Conservation (phyloP, 257 asterid species). For the Solanum virginianum region DNA sequence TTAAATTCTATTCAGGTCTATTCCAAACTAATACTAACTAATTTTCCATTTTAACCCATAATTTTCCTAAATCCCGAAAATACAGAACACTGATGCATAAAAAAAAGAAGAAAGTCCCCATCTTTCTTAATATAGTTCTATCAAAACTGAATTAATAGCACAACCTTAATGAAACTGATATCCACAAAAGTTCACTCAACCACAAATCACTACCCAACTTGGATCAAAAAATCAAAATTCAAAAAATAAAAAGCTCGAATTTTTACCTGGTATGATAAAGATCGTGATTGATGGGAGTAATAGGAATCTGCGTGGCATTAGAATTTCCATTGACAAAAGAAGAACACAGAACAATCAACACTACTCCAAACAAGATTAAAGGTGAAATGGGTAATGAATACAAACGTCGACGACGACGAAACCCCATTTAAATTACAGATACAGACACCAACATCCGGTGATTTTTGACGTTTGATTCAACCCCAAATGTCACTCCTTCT, state of each 20-base stretch:
- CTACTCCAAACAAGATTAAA: background rate
- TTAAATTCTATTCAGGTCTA: background rate
- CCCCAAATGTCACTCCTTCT: background rate
- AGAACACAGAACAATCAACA: background rate
- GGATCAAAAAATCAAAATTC: background rate
- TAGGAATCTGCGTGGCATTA: conserved; percentile 18
- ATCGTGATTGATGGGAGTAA: conserved; percentile 79
- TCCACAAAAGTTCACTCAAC: background rate
- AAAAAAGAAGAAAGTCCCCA: background rate
- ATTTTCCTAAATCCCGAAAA: background rate
- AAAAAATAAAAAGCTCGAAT: background rate
- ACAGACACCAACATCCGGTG: background rate
- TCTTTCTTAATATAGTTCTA: background rate
- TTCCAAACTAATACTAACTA: background rate
- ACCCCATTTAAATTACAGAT: background rate
- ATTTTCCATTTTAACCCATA: background rate
- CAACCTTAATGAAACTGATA: background rate
- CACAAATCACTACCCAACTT: background rate
- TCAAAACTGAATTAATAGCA: background rate
- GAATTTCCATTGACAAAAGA: conserved; percentile 28
- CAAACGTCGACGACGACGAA: background rate
- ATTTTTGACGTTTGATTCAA: background rate
- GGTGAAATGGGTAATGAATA: background rate
- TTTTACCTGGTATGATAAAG: conserved; percentile 78
- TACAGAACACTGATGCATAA: background rate